These are phyloP conservation scores for Auxenochlorella pyrenoidosa DNA, from an alignment of 139 green algal species.

Conservation along the genomic window DNA sequence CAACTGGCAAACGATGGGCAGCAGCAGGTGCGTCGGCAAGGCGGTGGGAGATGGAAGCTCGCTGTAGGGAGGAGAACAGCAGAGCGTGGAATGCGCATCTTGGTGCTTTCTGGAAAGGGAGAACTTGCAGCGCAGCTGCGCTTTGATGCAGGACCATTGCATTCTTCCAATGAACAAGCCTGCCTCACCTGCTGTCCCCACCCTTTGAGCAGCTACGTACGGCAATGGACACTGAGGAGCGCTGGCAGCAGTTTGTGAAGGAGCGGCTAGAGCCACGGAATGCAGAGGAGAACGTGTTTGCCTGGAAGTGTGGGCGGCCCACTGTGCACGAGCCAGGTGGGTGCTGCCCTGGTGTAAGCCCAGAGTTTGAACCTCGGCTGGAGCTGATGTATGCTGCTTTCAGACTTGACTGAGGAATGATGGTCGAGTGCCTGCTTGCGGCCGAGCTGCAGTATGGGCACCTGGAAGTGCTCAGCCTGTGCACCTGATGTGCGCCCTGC, in stretches of 20 bases:
- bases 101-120: neutral
- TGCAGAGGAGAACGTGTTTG: slow-evolving; percentile 34
- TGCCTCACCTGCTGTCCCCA: neutral
- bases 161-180: too few relatives aligned
- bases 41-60: neutral
- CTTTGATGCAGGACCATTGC: too few relatives aligned
- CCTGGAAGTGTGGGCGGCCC: slow-evolving; percentile 54
- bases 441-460: too few relatives aligned
- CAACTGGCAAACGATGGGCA: slow-evolving; percentile 14
- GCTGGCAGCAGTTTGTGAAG: slow-evolving; percentile 25
- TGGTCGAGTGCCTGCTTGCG: neutral
- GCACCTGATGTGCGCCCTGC: too few relatives aligned
- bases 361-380: neutral
- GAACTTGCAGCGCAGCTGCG: neutral
- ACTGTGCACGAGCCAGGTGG: slow-evolving; percentile 33
- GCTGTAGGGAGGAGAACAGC: neutral
- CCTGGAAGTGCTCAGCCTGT: too few relatives aligned
- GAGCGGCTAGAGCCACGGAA: slow-evolving; percentile 43
- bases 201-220: neutral
- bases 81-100: too few relatives aligned
- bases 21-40: neutral
- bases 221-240: neutral
- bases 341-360: neutral
- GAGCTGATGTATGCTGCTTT: neutral
- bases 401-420: neutral